A percentile compares a stretch with the other conserved stretches of the same genome.
phyloP scores from a whole-genome alignment of 306 rosid genomes.

The Potentilla sterilis region DNA sequence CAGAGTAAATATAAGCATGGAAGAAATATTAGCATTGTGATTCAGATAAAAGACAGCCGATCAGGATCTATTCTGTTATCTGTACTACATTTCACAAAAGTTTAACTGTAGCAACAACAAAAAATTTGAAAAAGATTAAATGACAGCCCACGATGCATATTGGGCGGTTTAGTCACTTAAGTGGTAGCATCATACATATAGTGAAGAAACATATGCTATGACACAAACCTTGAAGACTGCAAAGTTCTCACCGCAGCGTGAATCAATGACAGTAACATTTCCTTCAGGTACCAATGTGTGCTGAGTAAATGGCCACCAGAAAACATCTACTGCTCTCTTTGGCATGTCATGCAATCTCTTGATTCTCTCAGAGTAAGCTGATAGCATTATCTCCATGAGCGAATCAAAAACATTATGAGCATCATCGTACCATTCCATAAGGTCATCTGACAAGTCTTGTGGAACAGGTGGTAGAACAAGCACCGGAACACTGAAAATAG shows the following conservation, averaged over 20 bases:
- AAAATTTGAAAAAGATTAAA: background rate
- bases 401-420: conserved; percentile 50
- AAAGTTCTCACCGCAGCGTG: conserved; percentile 92
- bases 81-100: background rate
- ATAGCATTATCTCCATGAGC: conserved; percentile 67
- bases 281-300: conserved; percentile 74
- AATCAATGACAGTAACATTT: conserved; percentile 85
- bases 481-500: conserved; percentile 66
- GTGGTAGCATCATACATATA: background rate
- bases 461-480: conserved; percentile 86
- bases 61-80: background rate
- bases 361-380: conserved; percentile 54
- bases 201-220: conserved; percentile 15
- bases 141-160: background rate
- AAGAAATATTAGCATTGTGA: background rate
- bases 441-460: conserved; percentile 62
- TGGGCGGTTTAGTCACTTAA: background rate
- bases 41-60: background rate
- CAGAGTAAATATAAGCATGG: background rate
- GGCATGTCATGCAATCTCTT: conserved; percentile 80
- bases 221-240: conserved; percentile 84
- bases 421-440: conserved; percentile 77
- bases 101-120: background rate
- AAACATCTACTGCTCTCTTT: conserved; percentile 60
- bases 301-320: conserved; percentile 99